phyloP scores from a whole-genome alignment of 495 filamentous ascomycete species.

The Xylaria acuta region DNA sequence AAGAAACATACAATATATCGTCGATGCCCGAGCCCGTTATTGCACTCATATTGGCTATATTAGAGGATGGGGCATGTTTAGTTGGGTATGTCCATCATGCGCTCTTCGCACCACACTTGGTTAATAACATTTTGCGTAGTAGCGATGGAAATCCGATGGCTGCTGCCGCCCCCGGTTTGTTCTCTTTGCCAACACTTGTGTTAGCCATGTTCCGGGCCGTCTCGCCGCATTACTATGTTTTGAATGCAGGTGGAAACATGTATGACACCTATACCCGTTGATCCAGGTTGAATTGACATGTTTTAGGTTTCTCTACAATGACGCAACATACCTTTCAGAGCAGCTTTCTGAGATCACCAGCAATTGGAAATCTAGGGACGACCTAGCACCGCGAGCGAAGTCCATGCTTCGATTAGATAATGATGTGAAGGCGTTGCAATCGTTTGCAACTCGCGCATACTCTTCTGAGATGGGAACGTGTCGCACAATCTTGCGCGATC shows the following conservation, averaged over 20 bases:
- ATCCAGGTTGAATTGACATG: constrained; percentile 25
- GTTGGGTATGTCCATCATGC: constrained; percentile 51
- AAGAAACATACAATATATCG: constrained; percentile 86
- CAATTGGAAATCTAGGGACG: constrained; percentile 55
- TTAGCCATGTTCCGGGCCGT: constrained; percentile 92
- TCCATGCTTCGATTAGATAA: constrained; percentile 66
- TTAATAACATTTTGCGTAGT: constrained; percentile 29
- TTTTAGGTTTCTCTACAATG: constrained; percentile 84
- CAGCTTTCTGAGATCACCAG: constrained; percentile 66
- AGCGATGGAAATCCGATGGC: constrained; percentile 60
- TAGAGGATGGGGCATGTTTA: constrained; percentile 72
- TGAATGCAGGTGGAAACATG: constrained; percentile 76
- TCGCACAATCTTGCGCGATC: constrained; percentile 80
- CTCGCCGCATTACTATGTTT: constrained; percentile 77
- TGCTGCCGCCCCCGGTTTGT: constrained; percentile 75
- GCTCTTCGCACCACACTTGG: not conserved
- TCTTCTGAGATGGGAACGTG: constrained; percentile 86
- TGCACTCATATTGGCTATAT: constrained; percentile 69
- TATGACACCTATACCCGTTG: constrained; percentile 34
- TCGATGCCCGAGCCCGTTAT: constrained; percentile 80
- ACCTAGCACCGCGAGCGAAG: constrained; percentile 53
- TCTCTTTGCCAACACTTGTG: constrained; percentile 80
- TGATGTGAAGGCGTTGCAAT: constrained; percentile 75
- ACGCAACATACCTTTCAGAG: constrained; percentile 78
- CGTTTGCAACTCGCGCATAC: constrained; percentile 84